Percentiles rank a stretch among this genome's conserved stretches.
phyloP scores from a whole-genome alignment of 352 stramenopile species.

The Globisporangium paddicum region DNA sequence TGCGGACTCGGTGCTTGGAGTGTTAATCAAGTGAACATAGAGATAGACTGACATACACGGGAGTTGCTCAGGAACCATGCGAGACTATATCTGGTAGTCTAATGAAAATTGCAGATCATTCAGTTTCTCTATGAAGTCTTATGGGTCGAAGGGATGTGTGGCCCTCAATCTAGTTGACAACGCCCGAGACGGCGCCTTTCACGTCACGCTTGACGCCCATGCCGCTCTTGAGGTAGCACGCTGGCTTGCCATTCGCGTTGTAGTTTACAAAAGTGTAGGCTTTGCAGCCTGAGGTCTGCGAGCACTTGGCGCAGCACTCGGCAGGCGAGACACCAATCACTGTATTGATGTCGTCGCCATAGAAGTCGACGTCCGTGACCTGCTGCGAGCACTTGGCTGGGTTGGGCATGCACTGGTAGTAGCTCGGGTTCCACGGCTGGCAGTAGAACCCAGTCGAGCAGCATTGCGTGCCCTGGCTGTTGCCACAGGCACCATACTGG shows the following conservation, averaged over 20 bases:
- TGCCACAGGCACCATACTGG: not conserved
- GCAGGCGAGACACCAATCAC: conserved; percentile 16
- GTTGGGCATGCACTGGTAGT: not conserved
- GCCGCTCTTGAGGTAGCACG: conserved; percentile 24
- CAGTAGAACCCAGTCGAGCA: not conserved
- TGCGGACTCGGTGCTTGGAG: too few species aligned
- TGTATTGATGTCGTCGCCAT: conserved; percentile 14
- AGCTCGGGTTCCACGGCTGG: too few species aligned
- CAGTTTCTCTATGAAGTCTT: too few species aligned
- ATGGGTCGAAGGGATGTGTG: too few species aligned
- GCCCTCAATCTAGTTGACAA: conserved; percentile 7
- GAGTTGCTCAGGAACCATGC: too few species aligned
- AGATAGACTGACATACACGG: too few species aligned
- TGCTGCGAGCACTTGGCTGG: conserved; percentile 10
- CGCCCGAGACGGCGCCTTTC: not conserved
- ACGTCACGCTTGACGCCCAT: not conserved
- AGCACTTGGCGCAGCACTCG: conserved; percentile 27
- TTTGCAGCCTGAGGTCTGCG: conserved; percentile 20
- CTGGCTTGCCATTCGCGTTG: conserved; percentile 16
- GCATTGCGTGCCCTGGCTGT: not conserved
- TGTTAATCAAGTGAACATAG: too few species aligned
- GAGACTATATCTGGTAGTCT: too few species aligned
- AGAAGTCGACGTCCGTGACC: conserved; percentile 19
- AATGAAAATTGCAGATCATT: too few species aligned
- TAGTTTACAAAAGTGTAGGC: conserved; percentile 40